phyloP scores from a whole-genome alignment of 2,329 filamentous ascomycete species.

The Monilinia fructigena region DNA sequence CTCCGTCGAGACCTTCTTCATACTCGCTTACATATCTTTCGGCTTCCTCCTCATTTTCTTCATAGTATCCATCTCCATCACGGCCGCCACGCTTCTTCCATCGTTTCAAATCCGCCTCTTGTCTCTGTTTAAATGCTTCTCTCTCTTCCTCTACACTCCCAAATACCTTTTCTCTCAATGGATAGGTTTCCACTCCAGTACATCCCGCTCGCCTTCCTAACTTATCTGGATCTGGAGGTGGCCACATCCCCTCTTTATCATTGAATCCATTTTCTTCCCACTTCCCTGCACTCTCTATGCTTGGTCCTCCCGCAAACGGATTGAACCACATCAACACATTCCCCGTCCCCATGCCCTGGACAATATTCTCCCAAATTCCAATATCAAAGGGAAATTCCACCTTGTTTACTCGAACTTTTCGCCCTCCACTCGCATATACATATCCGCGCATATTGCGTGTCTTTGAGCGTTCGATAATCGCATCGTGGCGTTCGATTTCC shows the following conservation, averaged over 20 bases:
- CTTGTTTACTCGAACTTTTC: constrained; percentile 53
- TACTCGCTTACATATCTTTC: constrained; percentile 39
- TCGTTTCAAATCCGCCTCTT: constrained; percentile 49
- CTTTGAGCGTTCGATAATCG: constrained; percentile 81
- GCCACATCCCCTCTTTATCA: constrained; percentile 59
- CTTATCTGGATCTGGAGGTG: constrained; percentile 62
- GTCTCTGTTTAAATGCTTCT: constrained; percentile 50
- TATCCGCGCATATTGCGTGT: constrained; percentile 44
- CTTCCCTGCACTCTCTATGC: constrained; percentile 44
- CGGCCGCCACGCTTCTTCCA: constrained; percentile 31
- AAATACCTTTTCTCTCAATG: constrained; percentile 27
- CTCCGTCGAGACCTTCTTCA: constrained; percentile 45
- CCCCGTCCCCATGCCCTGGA: constrained; percentile 69
- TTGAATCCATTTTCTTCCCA: constrained; percentile 80
- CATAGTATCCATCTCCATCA: constrained; percentile 25
- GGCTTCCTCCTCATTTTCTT: constrained; percentile 28
- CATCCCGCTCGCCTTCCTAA: constrained; percentile 39
- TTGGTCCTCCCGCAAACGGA: constrained; percentile 59
- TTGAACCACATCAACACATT: constrained; percentile 68
- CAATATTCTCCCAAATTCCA: constrained; percentile 70
- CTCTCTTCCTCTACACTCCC: constrained; percentile 43
- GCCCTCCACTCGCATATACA: constrained; percentile 47
- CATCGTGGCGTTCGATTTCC: constrained; percentile 66
- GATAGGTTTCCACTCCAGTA: constrained; percentile 13
- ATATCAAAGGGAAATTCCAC: constrained; percentile 84